Evolutionary conservation across 2,329 filamentous ascomycete genomes (phyloP).

Genomic region (Sporothrix dimorphospora): DNA sequence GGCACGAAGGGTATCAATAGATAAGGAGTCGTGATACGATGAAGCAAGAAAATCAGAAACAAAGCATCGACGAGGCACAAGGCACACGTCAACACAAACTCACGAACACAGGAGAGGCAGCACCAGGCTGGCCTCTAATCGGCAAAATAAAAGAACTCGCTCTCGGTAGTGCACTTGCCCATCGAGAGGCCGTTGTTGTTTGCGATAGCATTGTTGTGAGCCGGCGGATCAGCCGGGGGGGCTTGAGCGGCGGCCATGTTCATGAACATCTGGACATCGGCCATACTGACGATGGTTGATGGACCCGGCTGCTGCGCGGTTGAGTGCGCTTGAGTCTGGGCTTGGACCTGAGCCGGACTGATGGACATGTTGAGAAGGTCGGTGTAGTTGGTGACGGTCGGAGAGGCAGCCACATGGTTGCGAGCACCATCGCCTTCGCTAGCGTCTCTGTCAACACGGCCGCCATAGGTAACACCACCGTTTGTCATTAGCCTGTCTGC

Average conservation of each 20-base stretch:
- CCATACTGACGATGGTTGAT: not conserved
- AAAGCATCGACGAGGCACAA: not conserved
- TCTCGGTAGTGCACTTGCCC: not conserved
- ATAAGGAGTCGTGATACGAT: not conserved
- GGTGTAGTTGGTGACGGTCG: not conserved
- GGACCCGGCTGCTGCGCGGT: not conserved
- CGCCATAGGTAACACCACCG: not conserved
- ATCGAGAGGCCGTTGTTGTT: not conserved
- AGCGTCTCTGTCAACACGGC: not conserved
- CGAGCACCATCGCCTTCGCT: not conserved
- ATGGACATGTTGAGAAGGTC: not conserved
- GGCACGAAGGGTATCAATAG: not conserved
- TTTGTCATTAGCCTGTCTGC: not conserved
- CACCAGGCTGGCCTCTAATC: slow-evolving; percentile 11
- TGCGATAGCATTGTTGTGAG: not conserved
- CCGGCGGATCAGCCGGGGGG: not conserved
- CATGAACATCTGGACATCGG: slow-evolving; percentile 6
- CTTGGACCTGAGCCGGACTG: not conserved
- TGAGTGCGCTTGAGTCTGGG: not conserved
- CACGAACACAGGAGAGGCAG: not conserved
- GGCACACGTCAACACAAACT: not conserved
- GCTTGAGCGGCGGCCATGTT: not conserved
- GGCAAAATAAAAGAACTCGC: slow-evolving; percentile 10
- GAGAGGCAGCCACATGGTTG: not conserved
- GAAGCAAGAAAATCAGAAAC: not conserved